These are phyloP conservation scores for Colletotrichum sp. DNA, from an alignment of 2,329 filamentous ascomycete species.

Conservation along the genomic window DNA sequence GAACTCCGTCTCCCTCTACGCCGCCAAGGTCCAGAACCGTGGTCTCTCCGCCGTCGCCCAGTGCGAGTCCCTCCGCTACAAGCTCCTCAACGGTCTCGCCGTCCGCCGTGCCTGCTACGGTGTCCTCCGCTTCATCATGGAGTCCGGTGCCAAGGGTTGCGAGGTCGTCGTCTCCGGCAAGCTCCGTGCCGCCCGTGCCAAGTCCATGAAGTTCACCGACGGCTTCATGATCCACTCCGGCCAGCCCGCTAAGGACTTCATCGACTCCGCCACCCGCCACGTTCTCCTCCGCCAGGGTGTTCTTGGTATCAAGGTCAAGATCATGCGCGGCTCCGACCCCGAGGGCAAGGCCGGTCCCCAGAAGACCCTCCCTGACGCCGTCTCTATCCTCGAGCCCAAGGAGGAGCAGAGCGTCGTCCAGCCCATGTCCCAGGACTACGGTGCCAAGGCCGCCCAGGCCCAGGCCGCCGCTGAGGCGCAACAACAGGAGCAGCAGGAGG, in stretches of 20 bases:
- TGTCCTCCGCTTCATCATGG: conserved; percentile 99
- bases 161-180: conserved; percentile 99
- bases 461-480: conserved; percentile 71
- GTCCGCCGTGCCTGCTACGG: conserved; percentile 99
- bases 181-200: conserved; percentile 97
- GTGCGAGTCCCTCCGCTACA: conserved; percentile 99
- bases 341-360: conserved; percentile 98
- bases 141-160: conserved; percentile 99
- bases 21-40: conserved; percentile 99
- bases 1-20: conserved; percentile 99
- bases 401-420: conserved; percentile 96
- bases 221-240: conserved; percentile 99
- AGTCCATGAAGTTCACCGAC: conserved; percentile 99
- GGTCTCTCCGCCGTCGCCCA: conserved; percentile 99
- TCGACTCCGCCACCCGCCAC: conserved; percentile 97
- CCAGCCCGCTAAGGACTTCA: conserved; percentile 99
- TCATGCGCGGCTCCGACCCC: conserved; percentile 99
- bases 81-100: conserved; percentile 99
- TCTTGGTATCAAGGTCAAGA: conserved; percentile 99
- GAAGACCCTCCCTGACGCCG: conserved; percentile 96
- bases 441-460: conserved; percentile 78
- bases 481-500: conserved; percentile 56
- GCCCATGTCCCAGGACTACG: conserved; percentile 98
- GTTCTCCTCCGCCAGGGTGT: conserved; percentile 99
- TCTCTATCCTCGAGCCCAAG: conserved; percentile 99